phyloP scores from a whole-genome alignment of 148 eudicot genomes.

The Fagopyrum homotropicum region DNA sequence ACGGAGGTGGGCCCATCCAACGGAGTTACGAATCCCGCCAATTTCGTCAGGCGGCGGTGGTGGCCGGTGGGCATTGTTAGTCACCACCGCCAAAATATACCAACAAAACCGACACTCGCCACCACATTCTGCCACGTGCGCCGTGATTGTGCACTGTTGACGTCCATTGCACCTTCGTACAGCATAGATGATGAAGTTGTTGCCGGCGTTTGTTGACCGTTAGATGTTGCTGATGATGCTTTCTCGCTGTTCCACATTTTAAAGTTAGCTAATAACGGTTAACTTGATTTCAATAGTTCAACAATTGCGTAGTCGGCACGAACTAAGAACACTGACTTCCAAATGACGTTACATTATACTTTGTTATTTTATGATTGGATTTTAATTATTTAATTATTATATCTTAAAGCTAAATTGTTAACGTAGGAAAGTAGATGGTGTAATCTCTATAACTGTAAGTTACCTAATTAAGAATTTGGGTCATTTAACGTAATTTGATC shows the following conservation, averaged over 20 bases:
- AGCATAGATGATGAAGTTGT: constrained; percentile 41
- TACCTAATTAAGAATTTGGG: too few relatives aligned
- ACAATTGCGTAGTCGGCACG: constrained; percentile 1
- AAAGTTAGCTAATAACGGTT: background rate
- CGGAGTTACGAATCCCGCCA: background rate
- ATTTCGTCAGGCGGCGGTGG: background rate
- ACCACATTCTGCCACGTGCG: constrained; percentile 10
- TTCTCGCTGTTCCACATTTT: constrained; percentile 1
- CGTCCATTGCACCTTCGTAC: constrained; percentile 52
- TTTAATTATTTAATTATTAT: background rate
- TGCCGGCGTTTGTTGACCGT: background rate
- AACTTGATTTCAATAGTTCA: background rate
- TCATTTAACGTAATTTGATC: too few relatives aligned
- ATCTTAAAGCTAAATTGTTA: background rate
- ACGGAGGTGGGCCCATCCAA: background rate
- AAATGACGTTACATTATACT: background rate
- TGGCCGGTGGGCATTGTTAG: background rate
- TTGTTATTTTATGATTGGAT: too few relatives aligned
- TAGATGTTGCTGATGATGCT: background rate
- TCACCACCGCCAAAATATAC: background rate
- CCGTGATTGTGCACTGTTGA: constrained; percentile 12
- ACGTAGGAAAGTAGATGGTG: background rate
- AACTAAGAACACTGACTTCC: background rate
- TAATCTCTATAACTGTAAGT: too few relatives aligned
- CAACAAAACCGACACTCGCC: constrained; percentile 22